Evolutionary conservation across 2,329 filamentous ascomycete genomes (phyloP), one percentile per base, ranked within the genome.

Genomic region (Cladophialophora psammophila): DNA sequence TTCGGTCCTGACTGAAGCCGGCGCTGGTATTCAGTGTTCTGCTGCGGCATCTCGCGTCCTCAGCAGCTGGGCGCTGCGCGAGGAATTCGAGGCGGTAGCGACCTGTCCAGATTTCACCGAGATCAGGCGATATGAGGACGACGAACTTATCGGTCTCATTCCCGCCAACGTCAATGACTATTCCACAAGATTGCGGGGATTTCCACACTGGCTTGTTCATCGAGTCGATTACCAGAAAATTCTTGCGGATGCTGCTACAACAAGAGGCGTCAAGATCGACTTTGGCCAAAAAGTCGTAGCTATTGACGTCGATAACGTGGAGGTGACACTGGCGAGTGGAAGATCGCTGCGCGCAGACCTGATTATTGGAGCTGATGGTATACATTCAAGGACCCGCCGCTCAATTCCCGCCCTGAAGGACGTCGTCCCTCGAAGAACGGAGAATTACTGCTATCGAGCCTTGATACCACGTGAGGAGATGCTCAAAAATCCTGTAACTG

Each of bases 101-200:
- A 63, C 77, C 76, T 1, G 32, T 48, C 63, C 63, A 35, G 71
- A 72, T 10, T 73, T 67, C n/a, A 78, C 79, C 10, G 73, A 71
- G 6, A 75, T 81, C 55, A 75, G 77, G 18, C 72, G 78, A 34
- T 80, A 78, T 76, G 60, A 77, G 35, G 70, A 73, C 42, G 76
- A 77, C 18, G 63, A 69, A 0, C 54, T 74, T 7, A 77, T 80
- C 26, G 78, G 78, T 0, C 71, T 78, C 1, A 65, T 53, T 15
- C 4, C 72, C 74, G 0, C 74, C 76, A 13, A 80, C 79, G 54
- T 65, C 63, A 26, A 61, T 75, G 4, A 73, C 70, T 58, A 64
- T 58, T 55, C 61, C 32, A 34, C 48, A 31, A 38, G 40, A n/a
- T 10, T 80, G 36, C 42, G 65, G 56, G 63, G 65, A 5, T 61